Evolutionary conservation across 179 eudicot species (phyloP), one percentile per base, ranked within the genome.

Genomic region (Silene noctiflora): DNA sequence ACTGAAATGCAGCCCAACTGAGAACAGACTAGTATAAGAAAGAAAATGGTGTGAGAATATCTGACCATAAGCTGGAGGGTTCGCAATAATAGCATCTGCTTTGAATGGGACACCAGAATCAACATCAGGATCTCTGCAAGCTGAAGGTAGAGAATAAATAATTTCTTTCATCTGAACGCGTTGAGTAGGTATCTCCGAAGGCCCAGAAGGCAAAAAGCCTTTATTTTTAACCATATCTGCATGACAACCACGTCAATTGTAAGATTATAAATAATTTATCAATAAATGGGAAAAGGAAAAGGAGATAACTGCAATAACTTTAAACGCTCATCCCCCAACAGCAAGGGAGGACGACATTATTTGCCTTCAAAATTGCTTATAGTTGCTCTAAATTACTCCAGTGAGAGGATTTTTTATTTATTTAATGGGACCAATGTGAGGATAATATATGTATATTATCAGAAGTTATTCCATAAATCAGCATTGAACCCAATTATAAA

Each of bases 21-120:
- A 55, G 6, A 71, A 21, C 25, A 53, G 42, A 9, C 29, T 2
- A 27, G 46, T 55, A 39, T 27, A 20, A 22, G 7, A 72, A 44
- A 76, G 68, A 56, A 63, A 70, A 69, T 62, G 65, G 75, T 21
- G 17, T 19, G 4, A 29, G 4, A 22, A 72, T 39, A 29, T 46
- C 82, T 86, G 75, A 93, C 98, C 98, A 83, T 91, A 93, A n/a
- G 98, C 95, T 24, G 97, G 95, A 42, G 98, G 98, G 67, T 93
- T 93, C 46, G 98, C 93, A 81, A 93, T 93, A 55, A 93, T 93
- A 69, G 98, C 98, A 70, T 91, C 94, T 67, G 84, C 93, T 17
- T 84, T 82, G 80, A 93, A 93, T 44, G 88, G 81, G 78, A 89
- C 82, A 17, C 81, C 72, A 76, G 90, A 72, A 31, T 83, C 90